Base-by-base conservation (phyloP, 371 early-diverging fungal species). In the Mucor circinelloides region DNA sequence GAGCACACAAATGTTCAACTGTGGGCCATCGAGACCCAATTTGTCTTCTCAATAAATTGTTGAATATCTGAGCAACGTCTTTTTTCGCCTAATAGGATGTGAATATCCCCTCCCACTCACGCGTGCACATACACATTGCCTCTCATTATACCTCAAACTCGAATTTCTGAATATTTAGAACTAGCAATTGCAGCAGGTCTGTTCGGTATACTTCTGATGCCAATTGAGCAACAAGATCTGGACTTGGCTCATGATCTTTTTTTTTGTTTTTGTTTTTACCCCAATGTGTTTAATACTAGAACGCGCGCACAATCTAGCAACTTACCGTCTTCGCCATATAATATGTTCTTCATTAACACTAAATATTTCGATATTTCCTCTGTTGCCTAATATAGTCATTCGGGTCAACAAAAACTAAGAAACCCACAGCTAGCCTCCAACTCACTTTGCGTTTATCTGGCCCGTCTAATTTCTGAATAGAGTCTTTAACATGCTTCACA, bases 61-160 rank as follows among this genome's bases (percentile, higher is more conserved):
- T 96, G 83, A 97, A 97, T 68, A 99, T 95, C 74, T 95, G 94
- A 69, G 96, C 92, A 17, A 97, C 97, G 75, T 99, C 99, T 83
- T 99, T 99, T 74, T 95, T 94, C 60, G 97, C 96, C 94, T 91
- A 63, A 27, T 32, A 19, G 17, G 56, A n/a, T 56, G 17, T 28
- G 25, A 52, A 60, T 30, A 44, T 46, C 40, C 30, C 40, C 30
- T 17, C 40, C 40, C 0, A 3, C 17, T 40, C 17, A 28, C 64
- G 61, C 34, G 68, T 38, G 57, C 13, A 69, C 21, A 12, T n/a
- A 25, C 34, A 25, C 36, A 34, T 38, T 19, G 8, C 25, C 23
- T 25, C 10, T 13, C 23, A 13, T 10, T 34, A 15, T 77, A 86
- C 94, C 83, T 99, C 99, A 80, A 99, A 99, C 73, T 97, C 97